A percentile compares a stretch with the other conserved stretches of the same genome.
phyloP scores from a whole-genome alignment of 257 asterid species.

The Salvia splendens region DNA sequence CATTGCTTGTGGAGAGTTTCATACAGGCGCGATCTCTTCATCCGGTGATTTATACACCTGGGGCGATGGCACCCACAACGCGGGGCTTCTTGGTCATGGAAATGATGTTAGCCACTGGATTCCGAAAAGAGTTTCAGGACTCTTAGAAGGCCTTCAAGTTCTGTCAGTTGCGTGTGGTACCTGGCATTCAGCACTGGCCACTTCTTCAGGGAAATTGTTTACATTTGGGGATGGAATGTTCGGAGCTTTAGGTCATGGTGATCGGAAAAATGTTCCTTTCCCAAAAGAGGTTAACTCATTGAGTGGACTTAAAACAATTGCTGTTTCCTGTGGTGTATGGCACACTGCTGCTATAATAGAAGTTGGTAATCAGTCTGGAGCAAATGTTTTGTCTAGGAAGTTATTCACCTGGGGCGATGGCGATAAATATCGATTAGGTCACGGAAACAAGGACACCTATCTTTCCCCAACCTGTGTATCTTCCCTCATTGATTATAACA shows the following conservation, averaged over 20 bases:
- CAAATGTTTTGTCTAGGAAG: constrained; percentile 60
- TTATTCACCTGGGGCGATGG: constrained; percentile 98
- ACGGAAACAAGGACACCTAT: constrained; percentile 70
- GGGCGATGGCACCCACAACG: constrained; percentile 94
- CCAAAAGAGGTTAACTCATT: constrained; percentile 77
- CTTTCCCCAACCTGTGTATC: constrained; percentile 80
- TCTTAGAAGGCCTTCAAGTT: constrained; percentile 85
- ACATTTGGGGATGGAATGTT: constrained; percentile 91
- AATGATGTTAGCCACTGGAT: constrained; percentile 91
- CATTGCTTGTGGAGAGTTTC: constrained; percentile 88
- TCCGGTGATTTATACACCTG: constrained; percentile 87
- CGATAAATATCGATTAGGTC: constrained; percentile 76
- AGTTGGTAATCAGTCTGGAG: constrained; percentile 53
- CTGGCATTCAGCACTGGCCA: constrained; percentile 91
- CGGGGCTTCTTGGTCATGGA: constrained; percentile 92
- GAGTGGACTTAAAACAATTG: constrained; percentile 63
- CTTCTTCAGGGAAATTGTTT: constrained; percentile 67
- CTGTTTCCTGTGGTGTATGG: constrained; percentile 86
- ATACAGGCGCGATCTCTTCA: constrained; percentile 76
- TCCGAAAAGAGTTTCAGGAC: constrained; percentile 75
- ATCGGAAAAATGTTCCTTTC: constrained; percentile 51
- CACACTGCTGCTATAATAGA: constrained; percentile 94
- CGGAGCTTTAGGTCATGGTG: constrained; percentile 91
- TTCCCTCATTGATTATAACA: constrained; percentile 73
- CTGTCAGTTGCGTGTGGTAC: constrained; percentile 80